Conservation (phyloP, 2,329 filamentous ascomycete genomes). For the Albifimbria verrucaria region DNA sequence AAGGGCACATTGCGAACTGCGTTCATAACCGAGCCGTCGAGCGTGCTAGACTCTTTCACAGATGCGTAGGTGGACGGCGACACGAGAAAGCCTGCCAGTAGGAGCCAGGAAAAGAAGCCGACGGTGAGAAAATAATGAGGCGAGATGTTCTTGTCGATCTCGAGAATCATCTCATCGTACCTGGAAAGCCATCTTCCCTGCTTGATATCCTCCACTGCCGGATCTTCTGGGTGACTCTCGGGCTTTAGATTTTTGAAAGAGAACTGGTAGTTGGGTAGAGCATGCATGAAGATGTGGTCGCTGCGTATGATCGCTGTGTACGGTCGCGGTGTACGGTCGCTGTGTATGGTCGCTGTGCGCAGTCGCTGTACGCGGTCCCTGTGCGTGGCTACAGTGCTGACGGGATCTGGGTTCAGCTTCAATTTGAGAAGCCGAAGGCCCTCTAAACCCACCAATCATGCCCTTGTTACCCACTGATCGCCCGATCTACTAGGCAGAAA, state of each 20-base stretch:
- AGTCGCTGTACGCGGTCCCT: background rate
- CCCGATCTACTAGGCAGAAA: background rate
- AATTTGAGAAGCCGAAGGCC: background rate
- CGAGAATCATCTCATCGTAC: conserved; percentile 4
- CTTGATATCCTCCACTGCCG: background rate
- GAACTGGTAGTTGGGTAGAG: background rate
- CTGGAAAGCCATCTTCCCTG: background rate
- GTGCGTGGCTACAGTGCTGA: background rate
- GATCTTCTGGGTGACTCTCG: background rate
- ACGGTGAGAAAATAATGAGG: background rate
- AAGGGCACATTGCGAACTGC: conserved; percentile 4
- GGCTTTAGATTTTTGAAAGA: background rate
- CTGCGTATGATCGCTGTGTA: no score
- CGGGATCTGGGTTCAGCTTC: background rate
- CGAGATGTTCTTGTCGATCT: conserved; percentile 3
- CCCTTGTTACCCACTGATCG: background rate
- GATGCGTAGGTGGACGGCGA: conserved; percentile 3
- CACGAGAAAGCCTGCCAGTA: conserved; percentile 2
- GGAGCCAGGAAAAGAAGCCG: conserved; percentile 1
- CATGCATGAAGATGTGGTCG: background rate
- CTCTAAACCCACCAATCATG: background rate
- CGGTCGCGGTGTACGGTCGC: no score
- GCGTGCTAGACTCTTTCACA: conserved; percentile 1
- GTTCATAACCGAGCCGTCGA: conserved; percentile 1
- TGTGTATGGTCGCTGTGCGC: background rate